Conservation (phyloP, 768 basidiomycete genomes). For the Calocybe indica region DNA sequence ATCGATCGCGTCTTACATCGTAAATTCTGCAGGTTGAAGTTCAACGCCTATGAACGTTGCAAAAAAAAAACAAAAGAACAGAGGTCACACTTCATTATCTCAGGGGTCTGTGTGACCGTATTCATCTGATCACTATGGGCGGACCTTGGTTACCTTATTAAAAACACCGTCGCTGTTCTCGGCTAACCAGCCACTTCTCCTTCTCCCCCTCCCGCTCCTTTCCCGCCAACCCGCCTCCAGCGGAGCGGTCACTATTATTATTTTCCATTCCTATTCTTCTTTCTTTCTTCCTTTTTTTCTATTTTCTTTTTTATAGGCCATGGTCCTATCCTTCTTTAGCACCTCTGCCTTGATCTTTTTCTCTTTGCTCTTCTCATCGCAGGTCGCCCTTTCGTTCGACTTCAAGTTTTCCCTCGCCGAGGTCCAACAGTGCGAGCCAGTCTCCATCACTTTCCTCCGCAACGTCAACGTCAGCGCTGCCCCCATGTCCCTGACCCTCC, state of each 20-base stretch:
- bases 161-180: no score
- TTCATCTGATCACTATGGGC: no score
- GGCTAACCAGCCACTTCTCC: no score
- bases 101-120: no score
- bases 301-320: constrained; percentile 29
- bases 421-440: constrained; percentile 48
- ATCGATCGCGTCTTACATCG: no score
- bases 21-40: no score
- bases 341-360: constrained; percentile 19
- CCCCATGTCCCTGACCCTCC: constrained; percentile 41
- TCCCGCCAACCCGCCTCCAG: no score
- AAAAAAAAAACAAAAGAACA: no score
- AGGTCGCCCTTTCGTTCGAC: constrained; percentile 29
- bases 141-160: no score
- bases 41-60: no score
- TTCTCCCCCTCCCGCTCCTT: no score
- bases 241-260: constrained; percentile 1
- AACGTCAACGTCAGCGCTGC: constrained; percentile 24
- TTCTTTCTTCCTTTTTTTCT: constrained; percentile 18
- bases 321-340: constrained; percentile 19
- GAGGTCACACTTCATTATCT: no score
- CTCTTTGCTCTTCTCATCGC: constrained; percentile 30
- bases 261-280: constrained; percentile 14
- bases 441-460: constrained; percentile 40
- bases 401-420: constrained; percentile 34